Evolutionary conservation across 2,329 filamentous ascomycete species (phyloP).

Genomic region (Fusarium sp.): DNA sequence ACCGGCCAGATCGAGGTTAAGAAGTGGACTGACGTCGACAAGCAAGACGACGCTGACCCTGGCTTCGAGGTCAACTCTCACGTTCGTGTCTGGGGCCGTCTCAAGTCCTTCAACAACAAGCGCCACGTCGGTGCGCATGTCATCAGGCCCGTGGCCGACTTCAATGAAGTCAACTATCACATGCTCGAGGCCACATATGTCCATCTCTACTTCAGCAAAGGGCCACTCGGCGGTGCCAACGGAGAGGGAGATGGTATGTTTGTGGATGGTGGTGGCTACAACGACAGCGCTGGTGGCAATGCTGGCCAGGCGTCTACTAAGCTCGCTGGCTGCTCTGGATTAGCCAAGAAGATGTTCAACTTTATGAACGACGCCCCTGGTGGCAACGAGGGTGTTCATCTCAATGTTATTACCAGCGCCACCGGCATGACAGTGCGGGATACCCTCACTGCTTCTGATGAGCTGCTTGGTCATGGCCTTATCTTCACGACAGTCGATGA

Average conservation of each 20-base stretch:
- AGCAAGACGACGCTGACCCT: constrained; percentile 56
- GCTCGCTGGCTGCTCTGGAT: constrained; percentile 59
- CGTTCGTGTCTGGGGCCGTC: constrained; percentile 83
- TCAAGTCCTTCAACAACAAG: constrained; percentile 87
- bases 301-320: constrained; percentile 52
- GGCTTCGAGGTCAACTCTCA: constrained; percentile 78
- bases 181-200: constrained; percentile 88
- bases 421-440: constrained; percentile 73
- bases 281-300: constrained; percentile 49
- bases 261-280: constrained; percentile 59
- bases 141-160: constrained; percentile 81
- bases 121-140: constrained; percentile 81
- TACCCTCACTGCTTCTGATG: constrained; percentile 80
- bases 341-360: constrained; percentile 75
- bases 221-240: constrained; percentile 61
- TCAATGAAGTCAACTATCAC: constrained; percentile 94
- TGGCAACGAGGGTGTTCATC: constrained; percentile 83
- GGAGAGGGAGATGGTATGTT: constrained; percentile 63
- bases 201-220: constrained; percentile 83
- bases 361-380: constrained; percentile 73
- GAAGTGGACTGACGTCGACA: constrained; percentile 79
- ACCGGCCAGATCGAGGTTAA: constrained; percentile 93
- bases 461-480: constrained; percentile 75
- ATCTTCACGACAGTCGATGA: constrained; percentile 95
- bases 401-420: constrained; percentile 76